Evolutionary conservation across 2,329 filamentous ascomycete genomes (phyloP), one percentile per base, ranked within the genome.

Genomic region (Pestalotiopsis fici): DNA sequence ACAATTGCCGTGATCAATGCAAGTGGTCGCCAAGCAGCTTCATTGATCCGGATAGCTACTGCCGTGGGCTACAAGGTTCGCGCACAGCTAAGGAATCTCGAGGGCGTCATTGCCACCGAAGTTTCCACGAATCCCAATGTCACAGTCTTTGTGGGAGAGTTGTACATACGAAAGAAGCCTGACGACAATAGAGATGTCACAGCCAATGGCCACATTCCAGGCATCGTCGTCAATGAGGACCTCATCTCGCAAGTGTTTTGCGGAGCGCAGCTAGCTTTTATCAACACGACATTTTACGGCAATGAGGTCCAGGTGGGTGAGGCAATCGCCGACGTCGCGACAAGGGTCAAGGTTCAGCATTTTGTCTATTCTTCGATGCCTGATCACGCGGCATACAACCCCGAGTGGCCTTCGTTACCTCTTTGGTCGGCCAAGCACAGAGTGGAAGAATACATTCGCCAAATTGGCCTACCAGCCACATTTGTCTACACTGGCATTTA

Each of bases 291-390:
- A 4, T 97, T 97, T 75, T 97, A 97, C 83, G 96, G 95, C 64
- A 94, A 98, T 80, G 96, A 99, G 83, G 87, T 96, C 67, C 90
- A 91, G 50, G 97, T 98, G 72, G 96, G 96, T 70, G 91, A 92
- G 78, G 92, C 93, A 2, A 86, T 98, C 68, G 96, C 95, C 68
- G 93, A 97, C 76, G 94, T 94, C 15, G 95, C 95, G 65, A 95
- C 96, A 79, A 90, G 87, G 74, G 92, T 91, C 50, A 90, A 93
- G 62, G 89, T 98, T 59, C 90, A 94, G 74, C 96, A 98, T 80
- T 98, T 94, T 79, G 88, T 99, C 77, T 99, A 98, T 82, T 97
- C 94, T 72, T 97, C 94, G 75, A 97, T 98, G 95, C 95, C 96
- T 3, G 95, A 98, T 75, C 95, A 98, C 79, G 91, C 92, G 18